Percentiles rank a stretch among this genome's conserved stretches.
Evolutionary conservation across 2,329 filamentous ascomycete species (phyloP).

Genomic region (Hymenoscyphus linearis): DNA sequence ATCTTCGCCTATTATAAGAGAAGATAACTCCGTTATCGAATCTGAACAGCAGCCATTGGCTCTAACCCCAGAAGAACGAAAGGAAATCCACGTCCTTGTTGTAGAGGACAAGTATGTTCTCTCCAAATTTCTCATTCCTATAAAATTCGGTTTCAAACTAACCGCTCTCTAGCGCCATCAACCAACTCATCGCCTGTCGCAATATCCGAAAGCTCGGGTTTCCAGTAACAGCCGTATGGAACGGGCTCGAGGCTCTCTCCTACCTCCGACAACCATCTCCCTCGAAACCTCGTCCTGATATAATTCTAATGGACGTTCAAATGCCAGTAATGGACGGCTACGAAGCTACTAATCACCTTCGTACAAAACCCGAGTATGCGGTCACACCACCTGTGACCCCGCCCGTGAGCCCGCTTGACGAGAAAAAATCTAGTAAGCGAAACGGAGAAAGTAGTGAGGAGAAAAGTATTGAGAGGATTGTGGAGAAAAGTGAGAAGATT

Average conservation of each 20-base stretch:
- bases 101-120: constrained; percentile 21
- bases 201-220: constrained; percentile 25
- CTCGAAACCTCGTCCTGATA: constrained; percentile 17
- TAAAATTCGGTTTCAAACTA: too few species aligned
- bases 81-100: constrained; percentile 19
- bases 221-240: constrained; percentile 23
- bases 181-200: constrained; percentile 24
- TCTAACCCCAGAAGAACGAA: constrained; percentile 1
- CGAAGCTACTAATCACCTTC: constrained; percentile 42
- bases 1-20: neutral
- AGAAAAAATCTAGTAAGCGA: neutral
- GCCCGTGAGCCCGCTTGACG: neutral
- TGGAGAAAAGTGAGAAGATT: constrained; percentile 30
- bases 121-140: too few species aligned
- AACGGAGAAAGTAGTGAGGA: neutral
- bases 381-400: neutral
- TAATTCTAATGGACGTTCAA: constrained; percentile 41
- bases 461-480: neutral
- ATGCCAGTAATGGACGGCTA: constrained; percentile 51
- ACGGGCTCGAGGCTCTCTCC: constrained; percentile 24
- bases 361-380: constrained; percentile 27
- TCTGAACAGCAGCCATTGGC: constrained; percentile 5
- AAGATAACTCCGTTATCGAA: neutral
- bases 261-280: constrained; percentile 17
- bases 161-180: constrained; percentile 14